A percentile compares a stretch with the other conserved stretches of the same genome.
These are phyloP conservation scores for Fomitiporia mediterranea DNA, from an alignment of 1,284 basidiomycete genomes.

Conservation along the genomic window DNA sequence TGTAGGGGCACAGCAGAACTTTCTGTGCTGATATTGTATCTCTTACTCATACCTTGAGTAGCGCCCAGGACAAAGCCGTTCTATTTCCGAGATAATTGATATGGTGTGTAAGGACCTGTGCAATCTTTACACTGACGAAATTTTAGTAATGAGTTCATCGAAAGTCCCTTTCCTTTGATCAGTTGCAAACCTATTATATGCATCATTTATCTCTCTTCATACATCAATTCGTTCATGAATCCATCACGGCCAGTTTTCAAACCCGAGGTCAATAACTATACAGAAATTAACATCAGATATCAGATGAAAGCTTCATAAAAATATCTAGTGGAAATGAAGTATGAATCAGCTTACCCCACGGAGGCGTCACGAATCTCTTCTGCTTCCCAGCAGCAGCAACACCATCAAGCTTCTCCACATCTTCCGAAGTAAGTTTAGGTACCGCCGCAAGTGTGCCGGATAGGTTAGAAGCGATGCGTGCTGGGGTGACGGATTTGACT, in stretches of 20 bases:
- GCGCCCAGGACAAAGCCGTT: no score
- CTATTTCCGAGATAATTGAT: no score
- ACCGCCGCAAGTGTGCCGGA: conserved; percentile 45
- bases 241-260: conserved; percentile 55
- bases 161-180: no score
- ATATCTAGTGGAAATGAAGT: not conserved
- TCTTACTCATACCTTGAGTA: no score
- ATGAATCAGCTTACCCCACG: conserved; percentile 52
- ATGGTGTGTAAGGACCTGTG: no score
- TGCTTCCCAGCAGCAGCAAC: conserved; percentile 71
- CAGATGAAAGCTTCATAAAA: no score
- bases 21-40: no score
- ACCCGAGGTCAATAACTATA: conserved; percentile 59
- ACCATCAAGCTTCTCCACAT: conserved; percentile 59
- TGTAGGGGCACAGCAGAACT: no score
- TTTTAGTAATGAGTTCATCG: no score
- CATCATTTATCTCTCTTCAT: not conserved
- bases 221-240: conserved; percentile 10
- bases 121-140: no score
- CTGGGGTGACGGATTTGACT: conserved; percentile 73
- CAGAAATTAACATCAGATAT: not conserved
- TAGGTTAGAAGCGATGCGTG: conserved; percentile 70
- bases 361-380: conserved; percentile 59
- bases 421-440: conserved; percentile 50
- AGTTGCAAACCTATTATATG: no score